phyloP scores from a whole-genome alignment of 1,284 basidiomycete genomes.

The Neolentinus lepideus region DNA sequence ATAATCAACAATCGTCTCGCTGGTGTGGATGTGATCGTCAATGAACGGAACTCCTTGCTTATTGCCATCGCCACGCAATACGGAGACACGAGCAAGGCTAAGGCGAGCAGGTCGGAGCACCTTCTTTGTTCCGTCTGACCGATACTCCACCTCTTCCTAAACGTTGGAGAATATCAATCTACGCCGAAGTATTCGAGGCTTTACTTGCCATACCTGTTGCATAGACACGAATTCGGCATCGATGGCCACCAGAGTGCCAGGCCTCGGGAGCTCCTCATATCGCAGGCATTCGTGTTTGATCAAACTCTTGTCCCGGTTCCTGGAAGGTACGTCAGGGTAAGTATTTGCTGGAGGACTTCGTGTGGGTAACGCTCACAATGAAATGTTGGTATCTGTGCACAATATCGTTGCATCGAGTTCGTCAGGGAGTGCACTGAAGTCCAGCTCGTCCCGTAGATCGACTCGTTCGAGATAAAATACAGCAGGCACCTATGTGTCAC shows the following conservation, averaged over 20 bases:
- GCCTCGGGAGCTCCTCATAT: slow-evolving; percentile 75
- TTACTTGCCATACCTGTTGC: slow-evolving; percentile 59
- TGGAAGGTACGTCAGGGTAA: slow-evolving; percentile 18
- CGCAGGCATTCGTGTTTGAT: slow-evolving; percentile 77
- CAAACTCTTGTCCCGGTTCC: slow-evolving; percentile 66
- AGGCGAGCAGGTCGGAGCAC: slow-evolving; percentile 88
- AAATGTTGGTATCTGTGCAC: slow-evolving; percentile 82
- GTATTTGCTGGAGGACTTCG: background rate
- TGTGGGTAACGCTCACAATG: slow-evolving; percentile 45
- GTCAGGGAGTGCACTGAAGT: slow-evolving; percentile 62
- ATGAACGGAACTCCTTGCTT: slow-evolving; percentile 88
- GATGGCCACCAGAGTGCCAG: slow-evolving; percentile 88
- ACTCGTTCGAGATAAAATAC: slow-evolving; percentile 83
- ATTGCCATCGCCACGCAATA: slow-evolving; percentile 79
- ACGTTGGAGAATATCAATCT: background rate
- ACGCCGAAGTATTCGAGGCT: background rate
- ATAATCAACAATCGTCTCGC: slow-evolving; percentile 93
- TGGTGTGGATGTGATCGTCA: slow-evolving; percentile 96
- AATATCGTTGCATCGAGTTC: slow-evolving; percentile 72
- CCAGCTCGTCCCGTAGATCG: slow-evolving; percentile 52
- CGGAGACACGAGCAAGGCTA: slow-evolving; percentile 92
- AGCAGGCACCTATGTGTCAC: slow-evolving; percentile 63
- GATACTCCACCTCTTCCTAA: slow-evolving; percentile 91
- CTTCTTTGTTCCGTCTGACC: slow-evolving; percentile 92
- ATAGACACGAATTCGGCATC: slow-evolving; percentile 98